These are phyloP conservation scores for Chlamydomonas sphaeroides DNA, from an alignment of 139 green algal species.

Conservation along the genomic window DNA sequence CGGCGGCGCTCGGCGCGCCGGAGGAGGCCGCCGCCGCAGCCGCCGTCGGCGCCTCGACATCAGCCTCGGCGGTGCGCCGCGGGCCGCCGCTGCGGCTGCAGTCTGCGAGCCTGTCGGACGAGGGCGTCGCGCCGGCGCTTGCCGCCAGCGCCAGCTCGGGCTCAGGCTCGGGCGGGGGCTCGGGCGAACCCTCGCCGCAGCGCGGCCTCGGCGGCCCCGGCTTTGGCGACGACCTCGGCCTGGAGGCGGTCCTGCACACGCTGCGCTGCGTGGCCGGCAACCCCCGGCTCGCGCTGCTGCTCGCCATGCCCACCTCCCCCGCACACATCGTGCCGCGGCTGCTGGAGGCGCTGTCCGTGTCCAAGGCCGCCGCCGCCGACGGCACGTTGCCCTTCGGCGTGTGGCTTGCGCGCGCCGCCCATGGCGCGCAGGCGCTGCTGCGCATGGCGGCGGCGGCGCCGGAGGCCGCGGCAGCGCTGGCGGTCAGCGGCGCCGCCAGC, in stretches of 20 bases:
- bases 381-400: not conserved
- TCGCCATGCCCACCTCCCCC: not conserved
- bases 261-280: slow-evolving; percentile 9
- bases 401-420: not conserved
- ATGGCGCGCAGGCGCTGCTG: slow-evolving; percentile 7
- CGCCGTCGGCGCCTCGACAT: not conserved
- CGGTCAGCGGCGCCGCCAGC: not conserved
- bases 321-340: not conserved
- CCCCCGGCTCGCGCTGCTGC: not conserved
- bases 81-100: too few relatives aligned
- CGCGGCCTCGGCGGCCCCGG: too few relatives aligned
- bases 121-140: too few relatives aligned
- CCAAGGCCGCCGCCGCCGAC: not conserved
- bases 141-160: too few relatives aligned
- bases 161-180: too few relatives aligned
- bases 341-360: not conserved
- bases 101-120: too few relatives aligned
- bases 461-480: not conserved
- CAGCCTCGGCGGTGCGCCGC: not conserved
- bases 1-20: not conserved
- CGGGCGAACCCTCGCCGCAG: too few relatives aligned
- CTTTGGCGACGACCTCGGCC: not conserved
- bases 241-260: slow-evolving; percentile 18
- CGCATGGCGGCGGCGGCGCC: not conserved
- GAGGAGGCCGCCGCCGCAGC: not conserved